A percentile compares a stretch with the other conserved stretches of the same genome.
Evolutionary conservation across 192 early-diverging fungal species (phyloP).

Genomic region (Rhizoclosmatium sp.): DNA sequence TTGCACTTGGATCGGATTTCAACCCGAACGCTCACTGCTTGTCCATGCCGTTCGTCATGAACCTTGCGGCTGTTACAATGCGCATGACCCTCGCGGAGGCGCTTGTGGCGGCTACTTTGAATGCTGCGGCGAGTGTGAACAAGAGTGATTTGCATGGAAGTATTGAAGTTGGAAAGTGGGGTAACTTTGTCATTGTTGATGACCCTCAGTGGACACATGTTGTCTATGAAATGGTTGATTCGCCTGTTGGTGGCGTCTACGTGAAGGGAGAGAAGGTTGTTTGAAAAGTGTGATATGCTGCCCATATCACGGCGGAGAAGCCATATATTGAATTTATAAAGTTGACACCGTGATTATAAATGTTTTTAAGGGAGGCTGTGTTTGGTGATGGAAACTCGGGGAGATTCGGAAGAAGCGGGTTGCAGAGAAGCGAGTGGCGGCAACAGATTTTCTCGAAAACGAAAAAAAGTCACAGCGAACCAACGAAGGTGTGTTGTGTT

Average conservation of each 20-base stretch:
- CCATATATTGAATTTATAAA: too few relatives aligned
- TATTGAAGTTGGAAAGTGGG: conserved; percentile 38
- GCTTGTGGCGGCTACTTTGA: conserved; percentile 37
- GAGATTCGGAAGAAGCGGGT: not conserved
- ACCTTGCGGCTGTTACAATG: conserved; percentile 34
- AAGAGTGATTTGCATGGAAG: conserved; percentile 28
- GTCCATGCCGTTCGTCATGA: conserved; percentile 41
- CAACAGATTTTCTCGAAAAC: too few relatives aligned
- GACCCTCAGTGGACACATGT: conserved; percentile 32
- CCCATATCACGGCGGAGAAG: too few relatives aligned
- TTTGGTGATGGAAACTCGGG: too few relatives aligned
- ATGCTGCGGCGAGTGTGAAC: conserved; percentile 30
- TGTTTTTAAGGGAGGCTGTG: too few relatives aligned
- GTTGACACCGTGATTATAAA: too few relatives aligned
- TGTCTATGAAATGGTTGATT: conserved; percentile 35
- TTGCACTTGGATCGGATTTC: conserved; percentile 30
- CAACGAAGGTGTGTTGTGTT: too few relatives aligned
- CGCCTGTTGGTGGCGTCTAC: conserved; percentile 37
- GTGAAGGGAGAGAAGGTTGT: conserved; percentile 19
- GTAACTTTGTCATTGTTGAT: conserved; percentile 38
- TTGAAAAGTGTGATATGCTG: too few relatives aligned
- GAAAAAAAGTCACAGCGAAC: too few relatives aligned
- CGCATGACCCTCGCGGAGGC: conserved; percentile 31
- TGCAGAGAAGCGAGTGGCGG: not conserved
- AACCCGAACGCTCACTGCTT: conserved; percentile 42